Conservation (phyloP, 768 basidiomycete species). For the Boletus sp. region DNA sequence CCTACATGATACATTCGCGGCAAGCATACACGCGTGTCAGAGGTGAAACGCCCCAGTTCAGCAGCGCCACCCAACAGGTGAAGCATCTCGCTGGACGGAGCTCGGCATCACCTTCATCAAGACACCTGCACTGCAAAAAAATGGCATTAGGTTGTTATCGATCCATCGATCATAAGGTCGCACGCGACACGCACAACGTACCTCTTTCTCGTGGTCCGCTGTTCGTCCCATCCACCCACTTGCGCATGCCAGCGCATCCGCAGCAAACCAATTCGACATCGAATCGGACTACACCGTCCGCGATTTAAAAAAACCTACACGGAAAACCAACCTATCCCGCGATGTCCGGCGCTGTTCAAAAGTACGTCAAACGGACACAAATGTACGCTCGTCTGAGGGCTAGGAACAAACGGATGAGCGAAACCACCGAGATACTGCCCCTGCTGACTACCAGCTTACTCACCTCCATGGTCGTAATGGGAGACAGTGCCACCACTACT, state of each 20-base stretch:
- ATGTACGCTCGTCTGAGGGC: conserved; percentile 69
- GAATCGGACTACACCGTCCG: conserved; percentile 75
- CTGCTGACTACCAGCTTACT: conserved; percentile 14
- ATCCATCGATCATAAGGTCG: conserved; percentile 1
- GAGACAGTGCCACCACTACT: conserved; percentile 54
- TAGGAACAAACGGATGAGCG: conserved; percentile 18
- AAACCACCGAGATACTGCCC: neutral
- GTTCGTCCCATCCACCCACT: conserved; percentile 73
- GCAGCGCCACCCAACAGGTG: neutral
- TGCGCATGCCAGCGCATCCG: conserved; percentile 56
- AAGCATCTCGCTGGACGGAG: neutral
- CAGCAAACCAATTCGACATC: conserved; percentile 69
- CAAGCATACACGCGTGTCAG: neutral
- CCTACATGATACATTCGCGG: neutral
- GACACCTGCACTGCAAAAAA: neutral
- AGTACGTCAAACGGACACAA: conserved; percentile 70
- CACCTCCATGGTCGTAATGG: conserved; percentile 76
- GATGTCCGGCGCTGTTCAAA: conserved; percentile 7
- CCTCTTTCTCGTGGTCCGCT: conserved; percentile 61
- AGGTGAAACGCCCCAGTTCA: neutral
- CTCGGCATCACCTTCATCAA: neutral
- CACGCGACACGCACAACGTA: conserved; percentile 27
- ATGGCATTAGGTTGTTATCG: neutral
- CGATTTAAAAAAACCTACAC: conserved; percentile 53
- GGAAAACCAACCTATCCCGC: neutral